Evolutionary conservation across 768 basidiomycete genomes (phyloP).

Genomic region (Tulasnella sp.): DNA sequence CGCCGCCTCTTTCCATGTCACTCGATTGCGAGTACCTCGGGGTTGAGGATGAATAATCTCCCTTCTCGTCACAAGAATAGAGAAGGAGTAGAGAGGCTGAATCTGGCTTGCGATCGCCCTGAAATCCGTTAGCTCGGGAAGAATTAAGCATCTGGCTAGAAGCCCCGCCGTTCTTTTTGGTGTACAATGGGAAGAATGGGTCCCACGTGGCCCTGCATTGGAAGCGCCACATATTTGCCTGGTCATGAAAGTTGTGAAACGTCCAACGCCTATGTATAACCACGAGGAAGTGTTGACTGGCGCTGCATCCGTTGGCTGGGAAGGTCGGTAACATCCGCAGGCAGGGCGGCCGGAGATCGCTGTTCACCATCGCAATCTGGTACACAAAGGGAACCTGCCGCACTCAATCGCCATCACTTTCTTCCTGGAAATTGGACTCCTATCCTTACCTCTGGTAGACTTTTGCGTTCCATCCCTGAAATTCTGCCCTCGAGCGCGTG

Average conservation of each 20-base stretch:
- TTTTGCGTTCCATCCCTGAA: not conserved
- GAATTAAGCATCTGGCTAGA: not conserved
- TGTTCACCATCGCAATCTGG: not conserved
- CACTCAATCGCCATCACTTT: not conserved
- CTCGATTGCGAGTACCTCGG: not conserved
- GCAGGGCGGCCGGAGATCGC: not conserved
- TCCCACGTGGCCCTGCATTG: not conserved
- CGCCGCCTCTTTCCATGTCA: not conserved
- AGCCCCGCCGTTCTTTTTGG: not conserved
- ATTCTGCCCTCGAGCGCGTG: not conserved
- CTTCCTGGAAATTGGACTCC: not conserved
- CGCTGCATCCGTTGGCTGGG: not conserved
- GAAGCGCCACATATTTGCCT: not conserved
- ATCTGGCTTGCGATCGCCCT: not conserved
- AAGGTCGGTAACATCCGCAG: not conserved
- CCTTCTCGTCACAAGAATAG: not conserved
- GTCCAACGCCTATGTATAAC: not conserved
- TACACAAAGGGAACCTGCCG: not conserved
- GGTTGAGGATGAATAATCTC: not conserved
- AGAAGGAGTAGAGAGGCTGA: not conserved
- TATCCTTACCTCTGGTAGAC: not conserved
- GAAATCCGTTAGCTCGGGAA: not conserved
- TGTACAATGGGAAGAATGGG: not conserved
- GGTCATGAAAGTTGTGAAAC: not conserved
- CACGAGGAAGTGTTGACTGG: not conserved